These are phyloP conservation scores for Eremothecium gossypii DNA, from an alignment of 1,139 yeast genomes.

Conservation along the genomic window DNA sequence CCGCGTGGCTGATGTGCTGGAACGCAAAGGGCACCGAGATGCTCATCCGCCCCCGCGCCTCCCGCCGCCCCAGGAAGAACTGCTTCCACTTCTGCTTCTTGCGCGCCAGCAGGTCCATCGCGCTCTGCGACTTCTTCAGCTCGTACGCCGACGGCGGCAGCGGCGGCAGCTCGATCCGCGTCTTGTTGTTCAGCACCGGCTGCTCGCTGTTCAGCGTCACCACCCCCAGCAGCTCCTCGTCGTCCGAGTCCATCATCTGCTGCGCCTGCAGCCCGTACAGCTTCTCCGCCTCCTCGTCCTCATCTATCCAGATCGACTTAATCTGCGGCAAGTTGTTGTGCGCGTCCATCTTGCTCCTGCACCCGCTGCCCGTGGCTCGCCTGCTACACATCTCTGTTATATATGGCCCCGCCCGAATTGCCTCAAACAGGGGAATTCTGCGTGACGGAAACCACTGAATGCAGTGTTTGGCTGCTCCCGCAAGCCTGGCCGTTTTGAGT, in stretches of 20 bases:
- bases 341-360: constrained; percentile 1
- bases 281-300: constrained; percentile 28
- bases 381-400: too few relatives aligned
- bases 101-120: constrained; percentile 7
- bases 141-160: constrained; percentile 27
- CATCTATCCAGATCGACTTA: constrained; percentile 35
- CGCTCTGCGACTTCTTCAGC: constrained; percentile 3
- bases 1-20: constrained; percentile 29
- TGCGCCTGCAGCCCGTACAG: constrained; percentile 24
- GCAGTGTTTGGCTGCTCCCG: not conserved
- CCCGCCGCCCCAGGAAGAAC: constrained; percentile 18
- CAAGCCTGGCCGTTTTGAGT: too few relatives aligned
- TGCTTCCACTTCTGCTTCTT: constrained; percentile 18
- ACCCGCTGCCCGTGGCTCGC: too few relatives aligned
- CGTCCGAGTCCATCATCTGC: constrained; percentile 21
- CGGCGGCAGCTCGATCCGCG: constrained; percentile 30
- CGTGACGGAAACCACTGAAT: not conserved
- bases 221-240: constrained; percentile 23
- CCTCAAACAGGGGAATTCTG: not conserved
- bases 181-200: constrained; percentile 26
- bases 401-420: too few relatives aligned
- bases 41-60: constrained; percentile 3
- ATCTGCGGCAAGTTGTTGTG: constrained; percentile 23
- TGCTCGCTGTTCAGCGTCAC: constrained; percentile 27
- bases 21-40: constrained; percentile 25